Base-by-base conservation (phyloP, 176 grass and related monocot genomes). In the Bolboschoenus planiculmis region DNA sequence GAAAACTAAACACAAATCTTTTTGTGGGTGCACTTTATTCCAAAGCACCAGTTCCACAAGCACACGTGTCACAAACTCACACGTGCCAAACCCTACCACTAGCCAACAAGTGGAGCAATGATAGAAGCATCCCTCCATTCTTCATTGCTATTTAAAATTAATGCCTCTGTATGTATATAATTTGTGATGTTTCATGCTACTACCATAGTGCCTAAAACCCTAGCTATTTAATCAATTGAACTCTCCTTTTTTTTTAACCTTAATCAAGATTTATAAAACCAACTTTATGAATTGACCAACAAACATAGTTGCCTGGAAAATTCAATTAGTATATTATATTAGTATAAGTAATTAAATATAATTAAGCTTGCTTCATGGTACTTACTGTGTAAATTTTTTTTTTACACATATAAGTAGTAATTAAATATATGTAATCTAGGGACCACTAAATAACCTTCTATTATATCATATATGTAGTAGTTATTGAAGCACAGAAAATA, bases 81-180 rank as follows among this genome's bases (percentile, higher is more conserved):
- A 80, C n/a, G 10, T 5, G 53, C 44, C 14, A 77, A 78, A 7
- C 75, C 43, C 75, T 47, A 53, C 35, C 80, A 43, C 42, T 81
- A 44, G 0, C 2, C 56, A 39, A 65, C 80, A 82, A 64, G 58
- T 82, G 80, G 80, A 82, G 80, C 58, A 82, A 82, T 65, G 43
- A 51, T 57, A 82, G 40, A 63, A 13, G 24, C 54, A n/a, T 62
- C 53, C 56, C 26, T 23, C 72, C 44, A 76, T 76, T 31, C 26
- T 30, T 51, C 18, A 30, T 23, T 75, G 71, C 23, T 75, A 23
- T 40, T 1, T 11, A 35, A 47, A 1, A 33, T 77, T 76, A 51
- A 75, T 27, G 4, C 39, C 23, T 26, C 37, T 65, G 3, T 35
- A 35, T 34, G 9, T 71, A 40, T 68, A 56, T 23, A 57, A 54